These are phyloP conservation scores for Fraxinus sp. DNA, from an alignment of 305 asterid genomes.

Conservation along the genomic window DNA sequence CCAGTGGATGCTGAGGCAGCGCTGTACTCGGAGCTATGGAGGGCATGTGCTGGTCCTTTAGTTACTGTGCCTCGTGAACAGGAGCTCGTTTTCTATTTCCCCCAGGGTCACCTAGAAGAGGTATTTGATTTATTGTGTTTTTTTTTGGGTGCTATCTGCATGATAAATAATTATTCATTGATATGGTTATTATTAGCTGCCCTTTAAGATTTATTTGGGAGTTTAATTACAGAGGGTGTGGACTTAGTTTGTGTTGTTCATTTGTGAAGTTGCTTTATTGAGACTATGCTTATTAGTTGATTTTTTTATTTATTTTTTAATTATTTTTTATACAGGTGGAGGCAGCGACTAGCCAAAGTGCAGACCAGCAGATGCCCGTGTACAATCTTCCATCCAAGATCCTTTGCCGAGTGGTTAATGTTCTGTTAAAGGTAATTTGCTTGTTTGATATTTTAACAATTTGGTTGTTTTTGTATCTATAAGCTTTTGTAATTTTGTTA, in stretches of 20 bases:
- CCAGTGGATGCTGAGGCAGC: slow-evolving; percentile 72
- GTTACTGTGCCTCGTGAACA: slow-evolving; percentile 77
- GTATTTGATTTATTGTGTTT: slow-evolving; percentile 27
- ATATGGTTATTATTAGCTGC: neutral
- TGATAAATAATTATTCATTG: neutral
- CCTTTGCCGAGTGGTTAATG: slow-evolving; percentile 77
- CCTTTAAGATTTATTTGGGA: neutral
- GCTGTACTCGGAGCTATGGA: slow-evolving; percentile 83
- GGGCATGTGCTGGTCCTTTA: slow-evolving; percentile 91
- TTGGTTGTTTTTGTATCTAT: neutral
- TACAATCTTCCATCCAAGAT: slow-evolving; percentile 86
- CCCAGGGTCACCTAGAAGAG: slow-evolving; percentile 96
- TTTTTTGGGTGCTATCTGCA: neutral
- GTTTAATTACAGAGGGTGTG: neutral
- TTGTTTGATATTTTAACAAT: neutral
- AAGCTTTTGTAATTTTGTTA: neutral
- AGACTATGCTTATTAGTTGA: slow-evolving; percentile 17
- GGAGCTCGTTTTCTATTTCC: slow-evolving; percentile 81
- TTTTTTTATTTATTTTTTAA: neutral
- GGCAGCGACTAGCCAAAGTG: slow-evolving; percentile 88
- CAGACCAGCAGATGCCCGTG: slow-evolving; percentile 87
- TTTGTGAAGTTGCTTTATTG: neutral
- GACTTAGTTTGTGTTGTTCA: neutral
- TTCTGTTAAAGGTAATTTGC: slow-evolving; percentile 59
- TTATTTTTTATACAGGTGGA: slow-evolving; percentile 52